These are phyloP conservation scores for Herpetospermum pedunculosum DNA, from an alignment of 306 rosid species.

Conservation along the genomic window DNA sequence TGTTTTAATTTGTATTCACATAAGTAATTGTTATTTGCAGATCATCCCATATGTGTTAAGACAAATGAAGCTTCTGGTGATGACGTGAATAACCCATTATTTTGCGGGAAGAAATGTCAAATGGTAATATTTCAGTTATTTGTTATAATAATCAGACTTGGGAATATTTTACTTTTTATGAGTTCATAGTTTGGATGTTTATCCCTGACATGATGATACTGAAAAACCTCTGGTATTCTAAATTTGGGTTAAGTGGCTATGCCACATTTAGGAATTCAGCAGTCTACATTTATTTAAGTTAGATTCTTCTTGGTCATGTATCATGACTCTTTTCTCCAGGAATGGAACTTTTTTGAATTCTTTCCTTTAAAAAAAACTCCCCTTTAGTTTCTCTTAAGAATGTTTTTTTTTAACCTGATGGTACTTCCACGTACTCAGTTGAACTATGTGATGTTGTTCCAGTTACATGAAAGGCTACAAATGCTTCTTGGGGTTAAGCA, in stretches of 20 bases:
- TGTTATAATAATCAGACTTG: conserved; percentile 10
- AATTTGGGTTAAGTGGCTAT: background rate
- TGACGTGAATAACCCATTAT: conserved; percentile 22
- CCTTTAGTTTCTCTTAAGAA: background rate
- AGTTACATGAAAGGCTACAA: conserved; percentile 56
- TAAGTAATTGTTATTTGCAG: conserved; percentile 24
- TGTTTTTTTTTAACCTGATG: conserved; percentile 11
- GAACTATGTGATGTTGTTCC: conserved; percentile 18
- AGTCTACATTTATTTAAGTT: background rate
- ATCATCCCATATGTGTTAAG: conserved; percentile 49
- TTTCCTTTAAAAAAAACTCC: background rate
- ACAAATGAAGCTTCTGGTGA: conserved; percentile 24
- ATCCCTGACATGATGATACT: background rate
- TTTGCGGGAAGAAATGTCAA: conserved; percentile 68
- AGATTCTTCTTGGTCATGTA: background rate
- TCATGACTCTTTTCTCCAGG: background rate
- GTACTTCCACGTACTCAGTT: background rate
- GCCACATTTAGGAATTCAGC: background rate
- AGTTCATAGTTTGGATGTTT: background rate
- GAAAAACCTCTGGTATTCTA: conserved; percentile 6
- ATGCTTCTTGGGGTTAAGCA: conserved; percentile 74
- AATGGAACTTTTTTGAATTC: background rate
- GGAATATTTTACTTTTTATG: background rate
- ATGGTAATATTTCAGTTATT: conserved; percentile 36
- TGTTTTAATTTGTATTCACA: conserved; percentile 8